Evolutionary conservation across 2,329 filamentous ascomycete species (phyloP).

Genomic region (Xylaria sp.): DNA sequence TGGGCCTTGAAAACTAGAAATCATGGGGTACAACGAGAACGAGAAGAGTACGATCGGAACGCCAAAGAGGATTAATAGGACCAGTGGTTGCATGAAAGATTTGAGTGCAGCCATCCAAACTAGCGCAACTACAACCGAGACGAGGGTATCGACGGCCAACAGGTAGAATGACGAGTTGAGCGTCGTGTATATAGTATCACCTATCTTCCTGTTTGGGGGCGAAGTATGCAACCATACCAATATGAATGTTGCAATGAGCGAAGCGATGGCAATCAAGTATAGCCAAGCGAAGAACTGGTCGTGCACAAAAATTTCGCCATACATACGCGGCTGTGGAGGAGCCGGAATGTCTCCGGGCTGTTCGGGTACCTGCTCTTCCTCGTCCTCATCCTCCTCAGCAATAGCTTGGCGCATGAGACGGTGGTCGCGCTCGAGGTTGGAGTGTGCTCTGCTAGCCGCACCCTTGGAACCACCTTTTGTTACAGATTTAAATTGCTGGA

Average conservation of each 20-base stretch:
- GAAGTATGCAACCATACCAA: constrained; percentile 91
- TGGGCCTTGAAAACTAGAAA: constrained; percentile 84
- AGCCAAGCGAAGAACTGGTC: constrained; percentile 93
- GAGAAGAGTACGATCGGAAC: constrained; percentile 88
- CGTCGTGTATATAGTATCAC: constrained; percentile 94
- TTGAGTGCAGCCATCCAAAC: constrained; percentile 89
- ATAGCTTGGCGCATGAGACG: constrained; percentile 55
- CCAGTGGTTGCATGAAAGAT: constrained; percentile 86
- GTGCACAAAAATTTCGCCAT: constrained; percentile 78
- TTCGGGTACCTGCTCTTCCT: constrained; percentile 44
- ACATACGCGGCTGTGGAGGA: constrained; percentile 65
- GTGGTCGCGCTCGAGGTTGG: constrained; percentile 60
- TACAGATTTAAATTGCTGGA: constrained; percentile 65
- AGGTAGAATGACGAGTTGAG: constrained; percentile 88
- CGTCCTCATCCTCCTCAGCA: constrained; percentile 50
- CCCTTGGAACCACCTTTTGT: constrained; percentile 53
- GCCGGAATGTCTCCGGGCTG: constrained; percentile 48
- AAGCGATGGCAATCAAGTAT: constrained; percentile 85
- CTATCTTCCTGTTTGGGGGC: constrained; percentile 74
- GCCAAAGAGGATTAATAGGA: constrained; percentile 81
- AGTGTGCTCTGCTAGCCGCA: constrained; percentile 52
- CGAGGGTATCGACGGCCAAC: constrained; percentile 87
- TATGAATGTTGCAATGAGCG: constrained; percentile 87
- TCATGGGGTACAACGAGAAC: constrained; percentile 90
- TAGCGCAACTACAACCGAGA: constrained; percentile 87